Conservation (phyloP, 2,329 filamentous ascomycete species). For the Botrytis galanthina region DNA sequence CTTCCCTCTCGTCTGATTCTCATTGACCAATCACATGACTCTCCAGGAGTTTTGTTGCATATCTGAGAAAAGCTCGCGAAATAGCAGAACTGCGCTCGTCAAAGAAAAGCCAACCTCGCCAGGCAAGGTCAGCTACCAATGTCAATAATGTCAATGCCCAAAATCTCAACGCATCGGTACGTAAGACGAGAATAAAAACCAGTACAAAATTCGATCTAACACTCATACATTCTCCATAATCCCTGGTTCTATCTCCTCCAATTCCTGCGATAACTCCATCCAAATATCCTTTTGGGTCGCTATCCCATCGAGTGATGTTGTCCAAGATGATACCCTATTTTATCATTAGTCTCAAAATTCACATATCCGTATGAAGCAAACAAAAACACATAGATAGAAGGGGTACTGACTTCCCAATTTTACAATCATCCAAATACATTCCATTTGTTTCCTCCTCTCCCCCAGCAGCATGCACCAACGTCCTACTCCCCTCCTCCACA, state of each 20-base stretch:
- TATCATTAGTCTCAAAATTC: neutral
- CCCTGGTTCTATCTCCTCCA: neutral
- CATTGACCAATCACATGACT: neutral
- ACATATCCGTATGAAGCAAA: neutral
- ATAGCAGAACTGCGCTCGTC: neutral
- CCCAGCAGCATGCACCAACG: neutral
- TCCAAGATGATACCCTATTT: neutral
- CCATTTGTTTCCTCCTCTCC: neutral
- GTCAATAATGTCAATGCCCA: too few species aligned
- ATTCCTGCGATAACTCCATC: neutral
- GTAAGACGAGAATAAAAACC: neutral
- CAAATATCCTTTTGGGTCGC: neutral
- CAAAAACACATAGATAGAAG: neutral
- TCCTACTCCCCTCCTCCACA: neutral
- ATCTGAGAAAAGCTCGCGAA: neutral
- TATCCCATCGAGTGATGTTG: neutral
- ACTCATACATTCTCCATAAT: neutral
- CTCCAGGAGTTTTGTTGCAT: neutral
- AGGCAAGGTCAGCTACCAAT: neutral
- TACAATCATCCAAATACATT: neutral
- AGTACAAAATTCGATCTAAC: neutral
- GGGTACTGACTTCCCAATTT: neutral
- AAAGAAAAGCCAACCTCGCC: neutral
- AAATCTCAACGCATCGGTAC: neutral
- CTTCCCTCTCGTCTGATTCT: neutral